Evolutionary conservation across 352 stramenopile genomes (phyloP).

Genomic region (Pythium angustatum): DNA sequence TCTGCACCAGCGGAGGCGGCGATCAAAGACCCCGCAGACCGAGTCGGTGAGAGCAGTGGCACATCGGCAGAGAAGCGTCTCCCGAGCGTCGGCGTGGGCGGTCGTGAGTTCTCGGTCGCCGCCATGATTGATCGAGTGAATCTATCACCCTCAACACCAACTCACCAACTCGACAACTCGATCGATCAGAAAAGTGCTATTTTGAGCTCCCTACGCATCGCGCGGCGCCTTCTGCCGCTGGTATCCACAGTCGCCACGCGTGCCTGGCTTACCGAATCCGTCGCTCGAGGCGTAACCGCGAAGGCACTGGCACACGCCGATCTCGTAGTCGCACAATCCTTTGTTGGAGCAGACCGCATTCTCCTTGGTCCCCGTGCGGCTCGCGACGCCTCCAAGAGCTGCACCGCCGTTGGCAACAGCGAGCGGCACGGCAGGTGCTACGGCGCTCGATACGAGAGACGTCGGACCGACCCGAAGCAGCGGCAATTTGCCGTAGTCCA

Average conservation of each 20-base stretch:
- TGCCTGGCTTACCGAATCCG: conserved; percentile 55
- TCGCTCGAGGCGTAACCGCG: conserved; percentile 62
- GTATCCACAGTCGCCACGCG: conserved; percentile 65
- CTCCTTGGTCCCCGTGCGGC: conserved; percentile 87
- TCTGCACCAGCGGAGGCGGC: conserved; percentile 19
- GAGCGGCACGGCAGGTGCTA: conserved; percentile 27
- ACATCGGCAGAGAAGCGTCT: conserved; percentile 20
- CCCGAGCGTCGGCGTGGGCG: not conserved
- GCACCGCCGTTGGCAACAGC: conserved; percentile 43
- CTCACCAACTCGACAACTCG: not conserved
- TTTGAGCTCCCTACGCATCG: conserved; percentile 23
- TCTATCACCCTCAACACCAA: not conserved
- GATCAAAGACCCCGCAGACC: conserved; percentile 8
- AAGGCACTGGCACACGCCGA: conserved; percentile 50
- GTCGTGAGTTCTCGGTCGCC: not conserved
- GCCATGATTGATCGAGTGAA: not conserved
- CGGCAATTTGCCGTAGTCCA: conserved; percentile 55
- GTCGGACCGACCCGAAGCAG: conserved; percentile 37
- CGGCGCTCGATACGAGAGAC: conserved; percentile 18
- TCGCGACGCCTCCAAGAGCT: conserved; percentile 37
- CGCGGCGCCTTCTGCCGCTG: conserved; percentile 18
- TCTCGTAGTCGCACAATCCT: conserved; percentile 77
- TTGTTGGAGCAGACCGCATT: conserved; percentile 86
- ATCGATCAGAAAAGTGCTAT: conserved; percentile 22
- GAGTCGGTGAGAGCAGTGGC: conserved; percentile 1